phyloP scores from a whole-genome alignment of 2,329 filamentous ascomycete genomes.

The Paramyrothecium roridum region DNA sequence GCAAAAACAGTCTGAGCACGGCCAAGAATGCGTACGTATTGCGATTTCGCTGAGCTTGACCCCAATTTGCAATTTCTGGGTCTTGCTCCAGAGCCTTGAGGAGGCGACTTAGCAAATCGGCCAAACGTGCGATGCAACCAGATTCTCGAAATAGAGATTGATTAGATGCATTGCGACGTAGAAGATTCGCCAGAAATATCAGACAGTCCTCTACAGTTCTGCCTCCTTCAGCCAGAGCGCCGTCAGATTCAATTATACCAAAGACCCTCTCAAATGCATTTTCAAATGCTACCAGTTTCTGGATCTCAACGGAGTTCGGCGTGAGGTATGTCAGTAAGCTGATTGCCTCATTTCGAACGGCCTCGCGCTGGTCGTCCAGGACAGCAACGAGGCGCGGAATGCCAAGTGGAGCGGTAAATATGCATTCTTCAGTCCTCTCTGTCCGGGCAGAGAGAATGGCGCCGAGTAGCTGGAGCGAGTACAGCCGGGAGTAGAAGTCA shows the following conservation, averaged over 20 bases:
- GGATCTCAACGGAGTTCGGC: conserved; percentile 79
- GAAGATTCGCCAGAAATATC: conserved; percentile 83
- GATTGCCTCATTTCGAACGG: conserved; percentile 82
- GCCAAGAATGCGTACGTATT: conserved; percentile 89
- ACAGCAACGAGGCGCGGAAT: conserved; percentile 81
- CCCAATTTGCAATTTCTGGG: conserved; percentile 68
- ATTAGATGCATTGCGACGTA: conserved; percentile 85
- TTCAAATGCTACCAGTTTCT: conserved; percentile 94
- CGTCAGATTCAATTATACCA: conserved; percentile 75
- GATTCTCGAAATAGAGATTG: conserved; percentile 93
- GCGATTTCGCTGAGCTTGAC: conserved; percentile 74
- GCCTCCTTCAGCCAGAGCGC: conserved; percentile 76
- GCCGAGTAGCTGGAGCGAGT: conserved; percentile 83
- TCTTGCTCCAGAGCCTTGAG: conserved; percentile 50
- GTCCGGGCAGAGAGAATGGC: conserved; percentile 83
- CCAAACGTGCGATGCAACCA: conserved; percentile 72
- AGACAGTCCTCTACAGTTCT: conserved; percentile 90
- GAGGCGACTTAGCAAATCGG: conserved; percentile 62
- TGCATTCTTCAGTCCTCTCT: conserved; percentile 90
- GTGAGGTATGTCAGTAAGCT: conserved; percentile 86
- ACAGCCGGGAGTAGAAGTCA: conserved; percentile 89
- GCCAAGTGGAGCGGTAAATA: conserved; percentile 83
- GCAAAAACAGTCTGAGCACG: conserved; percentile 81
- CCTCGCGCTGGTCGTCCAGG: conserved; percentile 82
- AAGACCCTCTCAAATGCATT: conserved; percentile 90